These are phyloP conservation scores for Agrocybe praecox DNA, from an alignment of 768 basidiomycete species.

Conservation along the genomic window DNA sequence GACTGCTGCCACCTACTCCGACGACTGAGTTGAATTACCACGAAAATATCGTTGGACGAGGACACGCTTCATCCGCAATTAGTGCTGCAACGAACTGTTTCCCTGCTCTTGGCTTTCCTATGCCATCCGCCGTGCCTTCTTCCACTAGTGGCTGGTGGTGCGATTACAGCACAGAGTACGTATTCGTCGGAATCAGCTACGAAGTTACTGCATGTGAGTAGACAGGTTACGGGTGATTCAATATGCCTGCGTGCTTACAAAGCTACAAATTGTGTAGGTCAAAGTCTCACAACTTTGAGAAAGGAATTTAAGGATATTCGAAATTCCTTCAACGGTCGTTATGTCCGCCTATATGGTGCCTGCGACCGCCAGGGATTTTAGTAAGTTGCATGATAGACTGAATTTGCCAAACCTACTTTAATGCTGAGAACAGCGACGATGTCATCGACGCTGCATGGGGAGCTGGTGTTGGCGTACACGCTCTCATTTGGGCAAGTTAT, in stretches of 20 bases:
- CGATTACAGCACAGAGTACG: slow-evolving; percentile 62
- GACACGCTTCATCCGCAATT: background rate
- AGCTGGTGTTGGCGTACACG: slow-evolving; percentile 70
- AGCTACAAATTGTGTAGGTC: slow-evolving; percentile 42
- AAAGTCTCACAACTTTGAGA: slow-evolving; percentile 50
- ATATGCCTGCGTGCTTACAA: background rate
- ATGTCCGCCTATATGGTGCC: slow-evolving; percentile 59
- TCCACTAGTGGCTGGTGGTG: slow-evolving; percentile 68
- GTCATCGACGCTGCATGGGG: slow-evolving; percentile 71
- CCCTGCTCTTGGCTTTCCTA: slow-evolving; percentile 49
- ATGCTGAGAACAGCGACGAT: slow-evolving; percentile 41
- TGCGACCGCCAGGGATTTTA: slow-evolving; percentile 51
- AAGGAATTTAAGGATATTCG: slow-evolving; percentile 64
- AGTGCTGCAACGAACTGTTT: slow-evolving; percentile 35
- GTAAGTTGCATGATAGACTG: slow-evolving; percentile 30
- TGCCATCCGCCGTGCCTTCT: slow-evolving; percentile 51
- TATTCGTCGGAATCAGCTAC: slow-evolving; percentile 78
- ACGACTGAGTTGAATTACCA: background rate
- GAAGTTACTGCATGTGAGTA: slow-evolving; percentile 65
- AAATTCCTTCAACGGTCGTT: slow-evolving; percentile 60
- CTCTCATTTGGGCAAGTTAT: slow-evolving; percentile 65
- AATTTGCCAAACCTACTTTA: background rate
- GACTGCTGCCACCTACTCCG: background rate
- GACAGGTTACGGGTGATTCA: background rate
- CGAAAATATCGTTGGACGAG: background rate